Evolutionary conservation across 2,329 filamentous ascomycete species (phyloP), one percentile per base, ranked within the genome.

Genomic region (Sclerotinia subarctica): DNA sequence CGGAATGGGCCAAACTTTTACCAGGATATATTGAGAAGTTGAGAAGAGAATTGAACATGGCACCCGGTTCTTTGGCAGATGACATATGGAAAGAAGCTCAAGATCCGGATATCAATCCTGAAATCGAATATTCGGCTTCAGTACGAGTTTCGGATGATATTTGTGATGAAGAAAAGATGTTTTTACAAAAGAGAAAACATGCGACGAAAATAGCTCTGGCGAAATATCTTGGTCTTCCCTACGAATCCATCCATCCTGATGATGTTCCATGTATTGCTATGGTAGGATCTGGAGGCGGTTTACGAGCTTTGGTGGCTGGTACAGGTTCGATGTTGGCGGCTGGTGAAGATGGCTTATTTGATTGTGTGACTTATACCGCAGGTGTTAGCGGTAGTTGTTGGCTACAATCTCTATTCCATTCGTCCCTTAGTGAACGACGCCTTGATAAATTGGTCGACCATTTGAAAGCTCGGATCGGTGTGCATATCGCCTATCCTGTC

Each of bases 351-450:
- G 95, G 95, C 0, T 82, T 99, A 0, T 96, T 97, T 77, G 94
- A 97, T 79, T 98, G 95, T 77, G 86, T 92, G 15, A 98, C 94
- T 1, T 99, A 99, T 76, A 96, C 93, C 0, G 93, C 94, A 6
- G 95, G 95, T 1, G 95, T 99, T 60, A 97, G 93, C 76, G 95
- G 95, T 0, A 96, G 92, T 71, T 98, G 95, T 78, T 99, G 95
- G 95, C 84, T 98, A 7, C 94, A 98, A 78, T 84, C 91, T 0
- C 83, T 99, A 5, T 97, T 92, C 77, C 89, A 95, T 76, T 94
- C 92, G 0, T 92, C 92, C 0, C 84, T 98, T 68, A 85, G 90
- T 0, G 83, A 84, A 21, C 86, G 88, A 66, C 87, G 86, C 70
- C 86, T 96, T 73, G 81, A 84, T 29, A 86, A 83, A 49, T 83